Percentiles rank a stretch among this genome's conserved stretches.
These are phyloP conservation scores for Trichopus zeylanicus DNA, from an alignment of 116 monocot species.

Conservation along the genomic window DNA sequence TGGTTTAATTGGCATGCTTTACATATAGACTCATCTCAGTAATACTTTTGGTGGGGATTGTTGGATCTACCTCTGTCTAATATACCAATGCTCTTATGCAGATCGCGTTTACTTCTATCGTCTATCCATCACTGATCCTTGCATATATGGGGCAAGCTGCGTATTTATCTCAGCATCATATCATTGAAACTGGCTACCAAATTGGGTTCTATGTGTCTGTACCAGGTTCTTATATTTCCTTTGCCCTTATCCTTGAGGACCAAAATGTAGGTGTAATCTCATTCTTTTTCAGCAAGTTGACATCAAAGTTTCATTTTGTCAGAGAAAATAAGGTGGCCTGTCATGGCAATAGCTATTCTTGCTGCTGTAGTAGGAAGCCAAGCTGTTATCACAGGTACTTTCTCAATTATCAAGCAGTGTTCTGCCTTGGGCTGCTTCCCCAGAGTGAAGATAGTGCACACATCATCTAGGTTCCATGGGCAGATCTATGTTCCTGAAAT, in stretches of 20 bases:
- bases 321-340: slow-evolving; percentile 94
- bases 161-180: slow-evolving; percentile 83
- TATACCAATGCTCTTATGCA: slow-evolving; percentile 21
- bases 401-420: slow-evolving; percentile 98
- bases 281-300: background rate
- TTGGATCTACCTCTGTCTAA: slow-evolving; percentile 2
- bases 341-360: slow-evolving; percentile 86
- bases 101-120: slow-evolving; percentile 85
- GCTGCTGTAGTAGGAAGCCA: slow-evolving; percentile 97
- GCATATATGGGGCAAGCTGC: slow-evolving; percentile 99
- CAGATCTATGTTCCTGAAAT: slow-evolving; percentile 99
- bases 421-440: slow-evolving; percentile 90
- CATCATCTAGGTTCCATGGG: slow-evolving; percentile 79
- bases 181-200: slow-evolving; percentile 44
- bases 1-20: background rate
- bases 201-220: slow-evolving; percentile 99
- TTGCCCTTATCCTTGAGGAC: background rate
- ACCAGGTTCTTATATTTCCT: slow-evolving; percentile 51
- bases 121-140: slow-evolving; percentile 85
- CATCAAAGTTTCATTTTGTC: background rate
- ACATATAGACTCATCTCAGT: background rate
- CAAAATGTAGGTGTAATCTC: background rate
- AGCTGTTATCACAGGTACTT: slow-evolving; percentile 92
- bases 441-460: slow-evolving; percentile 88
- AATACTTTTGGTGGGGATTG: background rate